Percentiles rank a stretch among this genome's conserved stretches.
These are phyloP conservation scores for Stipa capillata DNA, from an alignment of 176 grass and related monocot species.

Conservation along the genomic window DNA sequence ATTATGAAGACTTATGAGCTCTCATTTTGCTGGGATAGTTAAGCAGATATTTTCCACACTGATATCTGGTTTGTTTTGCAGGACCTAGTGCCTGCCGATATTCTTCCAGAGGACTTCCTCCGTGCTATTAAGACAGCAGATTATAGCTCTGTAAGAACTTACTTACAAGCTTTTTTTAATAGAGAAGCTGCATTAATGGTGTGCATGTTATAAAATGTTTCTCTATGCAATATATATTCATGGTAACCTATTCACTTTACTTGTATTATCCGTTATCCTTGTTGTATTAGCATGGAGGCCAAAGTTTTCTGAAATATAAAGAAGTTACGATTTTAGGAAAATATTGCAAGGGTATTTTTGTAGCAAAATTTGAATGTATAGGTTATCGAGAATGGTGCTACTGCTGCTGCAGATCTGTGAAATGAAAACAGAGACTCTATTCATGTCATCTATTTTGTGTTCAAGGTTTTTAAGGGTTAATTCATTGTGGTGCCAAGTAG, in stretches of 20 bases:
- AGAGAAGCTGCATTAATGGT: not conserved
- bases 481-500: too few species aligned
- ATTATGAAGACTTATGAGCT: slow-evolving; percentile 11
- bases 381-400: not conserved
- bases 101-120: slow-evolving; percentile 69
- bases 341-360: not conserved
- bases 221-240: not conserved
- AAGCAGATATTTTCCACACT: slow-evolving; percentile 8
- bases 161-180: not conserved
- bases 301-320: not conserved
- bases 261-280: not conserved
- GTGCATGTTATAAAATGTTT: not conserved
- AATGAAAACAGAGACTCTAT: not conserved
- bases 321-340: not conserved
- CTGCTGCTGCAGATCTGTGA: not conserved
- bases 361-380: not conserved
- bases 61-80: slow-evolving; percentile 34
- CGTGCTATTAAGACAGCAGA: slow-evolving; percentile 71
- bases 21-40: not conserved
- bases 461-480: not conserved
- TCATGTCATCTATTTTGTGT: not conserved
- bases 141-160: slow-evolving; percentile 95
- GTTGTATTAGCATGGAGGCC: not conserved
- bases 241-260: slow-evolving; percentile 21
- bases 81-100: slow-evolving; percentile 63